Evolutionary conservation across 495 filamentous ascomycete genomes (phyloP).

Genomic region (Hyaloscypha finlandica): DNA sequence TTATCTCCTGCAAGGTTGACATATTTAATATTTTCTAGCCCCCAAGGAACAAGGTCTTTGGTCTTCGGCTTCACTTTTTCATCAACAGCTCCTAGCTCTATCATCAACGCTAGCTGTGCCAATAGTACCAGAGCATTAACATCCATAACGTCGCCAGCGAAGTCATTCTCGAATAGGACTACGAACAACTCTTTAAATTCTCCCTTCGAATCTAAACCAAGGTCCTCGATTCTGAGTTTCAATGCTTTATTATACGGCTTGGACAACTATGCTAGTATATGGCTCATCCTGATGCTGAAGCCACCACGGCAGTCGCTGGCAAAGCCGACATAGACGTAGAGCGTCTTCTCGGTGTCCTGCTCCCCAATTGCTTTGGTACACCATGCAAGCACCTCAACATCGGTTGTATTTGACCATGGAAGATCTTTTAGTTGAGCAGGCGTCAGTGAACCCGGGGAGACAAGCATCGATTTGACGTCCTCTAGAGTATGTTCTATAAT

Average conservation of each 20-base stretch:
- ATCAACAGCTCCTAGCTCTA: conserved; percentile 21
- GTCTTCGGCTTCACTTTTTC: conserved; percentile 16
- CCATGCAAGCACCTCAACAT: conserved; percentile 18
- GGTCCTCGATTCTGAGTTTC: conserved; percentile 18
- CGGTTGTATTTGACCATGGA: conserved; percentile 20
- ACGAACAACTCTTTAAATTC: conserved; percentile 13
- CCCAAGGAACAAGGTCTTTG: conserved; percentile 18
- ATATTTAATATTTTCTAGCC: background rate
- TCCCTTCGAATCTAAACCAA: conserved; percentile 17
- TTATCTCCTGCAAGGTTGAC: conserved; percentile 15
- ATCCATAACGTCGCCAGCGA: conserved; percentile 12
- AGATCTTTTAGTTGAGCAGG: conserved; percentile 21
- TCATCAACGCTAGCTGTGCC: conserved; percentile 13
- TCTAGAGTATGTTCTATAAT: conserved; percentile 16
- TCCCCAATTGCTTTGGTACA: conserved; percentile 9
- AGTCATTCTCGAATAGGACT: conserved; percentile 14
- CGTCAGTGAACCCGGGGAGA: conserved; percentile 14
- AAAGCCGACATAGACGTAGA: conserved; percentile 20
- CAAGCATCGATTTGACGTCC: conserved; percentile 23
- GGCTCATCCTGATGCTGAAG: conserved; percentile 10
- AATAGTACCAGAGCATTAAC: conserved; percentile 21
- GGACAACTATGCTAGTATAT: conserved; percentile 6
- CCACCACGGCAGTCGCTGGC: conserved; percentile 12
- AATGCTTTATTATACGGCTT: conserved; percentile 12
- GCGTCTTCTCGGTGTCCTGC: conserved; percentile 12